Base-by-base conservation (phyloP, 2,329 filamentous ascomycete genomes). In the Aspergillus tanneri region DNA sequence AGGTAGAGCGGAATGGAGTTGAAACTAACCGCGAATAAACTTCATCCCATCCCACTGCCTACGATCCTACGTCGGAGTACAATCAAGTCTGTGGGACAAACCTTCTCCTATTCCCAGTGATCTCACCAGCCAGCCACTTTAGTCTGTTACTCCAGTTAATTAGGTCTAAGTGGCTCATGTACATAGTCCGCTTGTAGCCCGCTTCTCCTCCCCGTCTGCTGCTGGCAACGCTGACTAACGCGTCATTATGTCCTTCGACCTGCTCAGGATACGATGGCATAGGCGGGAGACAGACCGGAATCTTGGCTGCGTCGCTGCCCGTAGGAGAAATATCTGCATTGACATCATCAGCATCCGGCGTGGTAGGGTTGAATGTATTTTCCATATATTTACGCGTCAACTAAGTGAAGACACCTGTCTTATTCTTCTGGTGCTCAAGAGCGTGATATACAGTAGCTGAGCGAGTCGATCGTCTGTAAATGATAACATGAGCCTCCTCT, bases 61-160 rank as follows among this genome's bases (percentile, higher is more conserved):
- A 32, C n/a, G n/a, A n/a, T n/a, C n/a, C n/a, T n/a, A n/a, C n/a
- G n/a, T n/a, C n/a, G n/a, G n/a, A n/a, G n/a, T n/a, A n/a, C n/a
- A n/a, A n/a, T n/a, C n/a, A n/a, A 32, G 22, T 11, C 18, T 16
- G n/a, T 19, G 30, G 9, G 28, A 34, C 72, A 50, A 42, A 81
- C 75, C 76, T 81, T 56, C 74, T 70, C 63, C 76, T 77, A 49
- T 77, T 77, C 3, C 82, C 79, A 2, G 77, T 78, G 44, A 84
- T 58, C 49, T 77, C 72, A 62, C 78, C 81, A 40, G 81, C 71
- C 48, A 79, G 72, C 77, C 79, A 82, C 56, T 82, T 78, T 28
- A 84, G 57, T 23, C 81, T 71, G 54, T 84, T 85, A 22, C 80
- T 82, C 82, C 82, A 85, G 56, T 85, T 85, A 65, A 85, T 85